Base-by-base conservation (phyloP, 352 stramenopile genomes). In the Pythium aphanidermatum region DNA sequence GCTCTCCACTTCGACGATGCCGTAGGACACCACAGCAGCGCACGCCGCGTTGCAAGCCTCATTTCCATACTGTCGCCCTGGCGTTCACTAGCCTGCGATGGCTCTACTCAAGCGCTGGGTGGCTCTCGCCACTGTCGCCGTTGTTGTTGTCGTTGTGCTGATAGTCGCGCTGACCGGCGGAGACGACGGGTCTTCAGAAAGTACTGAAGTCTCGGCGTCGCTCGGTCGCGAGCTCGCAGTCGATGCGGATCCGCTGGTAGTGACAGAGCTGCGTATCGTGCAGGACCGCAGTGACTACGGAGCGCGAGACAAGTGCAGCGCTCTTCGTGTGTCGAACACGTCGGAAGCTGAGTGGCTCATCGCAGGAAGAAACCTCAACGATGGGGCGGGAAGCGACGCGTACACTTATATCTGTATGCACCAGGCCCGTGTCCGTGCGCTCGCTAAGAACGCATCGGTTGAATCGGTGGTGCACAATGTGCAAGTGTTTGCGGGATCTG, bases 351-450 rank as follows among this genome's bases (percentile, higher is more conserved):
- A 49, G 39, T 60, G 51, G 51, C 31, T 38, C 44, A n/a, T 53
- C 17, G 51, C 39, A 2, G 43, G 51, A 28, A 12, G 25, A 2
- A 60, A 60, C 29, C 35, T 60, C 20, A 52, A 53, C 36, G 17
- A 19, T 28, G 25, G 17, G 23, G 30, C 17, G 9, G n/a, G n/a
- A n/a, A n/a, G n/a, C n/a, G n/a, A n/a, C 5, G 23, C 27, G 16
- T 52, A 32, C 36, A 28, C 25, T 28, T 52, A 38, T 5, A 16
- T 60, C 9, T 60, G 51, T 30, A 53, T 53, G 26, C 42, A 29
- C 4, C 51, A 53, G 28, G 36, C 11, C 17, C 43, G 28, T 1
- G 11, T 35, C n/a, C 17, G 36, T 25, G 14, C 33, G 26, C 4
- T 27, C 24, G 2, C 1, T 16, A 28, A 6, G 23, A 16, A 5